Evolutionary conservation across 306 rosid genomes (phyloP).

Genomic region (Leucaena leucocephala): DNA sequence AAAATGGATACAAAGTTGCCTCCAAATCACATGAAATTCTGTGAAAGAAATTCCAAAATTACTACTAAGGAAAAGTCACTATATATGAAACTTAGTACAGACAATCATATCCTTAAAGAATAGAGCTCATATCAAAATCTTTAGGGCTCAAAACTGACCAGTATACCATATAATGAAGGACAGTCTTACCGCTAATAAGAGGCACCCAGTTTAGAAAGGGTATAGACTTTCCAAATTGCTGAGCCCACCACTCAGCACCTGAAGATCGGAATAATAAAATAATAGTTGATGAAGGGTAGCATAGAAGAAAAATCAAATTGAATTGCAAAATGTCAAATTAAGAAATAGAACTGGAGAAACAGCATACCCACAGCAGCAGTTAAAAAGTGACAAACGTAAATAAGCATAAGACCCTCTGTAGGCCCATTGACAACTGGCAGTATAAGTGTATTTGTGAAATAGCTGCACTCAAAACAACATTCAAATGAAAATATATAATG

Average conservation of each 20-base stretch:
- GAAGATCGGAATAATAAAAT: conserved; percentile 12
- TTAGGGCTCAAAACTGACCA: conserved; percentile 22
- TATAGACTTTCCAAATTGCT: conserved; percentile 68
- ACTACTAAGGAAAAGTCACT: background rate
- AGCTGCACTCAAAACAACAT: conserved; percentile 58
- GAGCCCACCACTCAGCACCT: conserved; percentile 97
- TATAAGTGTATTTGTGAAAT: conserved; percentile 85
- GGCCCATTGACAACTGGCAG: conserved; percentile 95
- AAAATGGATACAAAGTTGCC: background rate
- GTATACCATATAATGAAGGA: conserved; percentile 9
- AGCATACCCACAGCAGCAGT: conserved; percentile 82
- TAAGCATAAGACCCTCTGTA: conserved; percentile 93
- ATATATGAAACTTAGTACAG: conserved; percentile 9
- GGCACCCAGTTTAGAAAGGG: conserved; percentile 85
- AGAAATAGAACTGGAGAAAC: conserved; percentile 24
- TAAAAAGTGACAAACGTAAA: conserved; percentile 72
- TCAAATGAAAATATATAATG: conserved; percentile 37
- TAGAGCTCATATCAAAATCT: conserved; percentile 3
- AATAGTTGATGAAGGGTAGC: background rate
- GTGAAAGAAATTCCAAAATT: background rate
- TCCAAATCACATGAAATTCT: background rate
- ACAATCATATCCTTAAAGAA: background rate
- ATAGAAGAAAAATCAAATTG: background rate
- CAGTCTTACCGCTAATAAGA: conserved; percentile 57
- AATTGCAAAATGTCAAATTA: conserved; percentile 13